These are phyloP conservation scores for Thelonectria rubi DNA, from an alignment of 2,329 filamentous ascomycete genomes.

Conservation along the genomic window DNA sequence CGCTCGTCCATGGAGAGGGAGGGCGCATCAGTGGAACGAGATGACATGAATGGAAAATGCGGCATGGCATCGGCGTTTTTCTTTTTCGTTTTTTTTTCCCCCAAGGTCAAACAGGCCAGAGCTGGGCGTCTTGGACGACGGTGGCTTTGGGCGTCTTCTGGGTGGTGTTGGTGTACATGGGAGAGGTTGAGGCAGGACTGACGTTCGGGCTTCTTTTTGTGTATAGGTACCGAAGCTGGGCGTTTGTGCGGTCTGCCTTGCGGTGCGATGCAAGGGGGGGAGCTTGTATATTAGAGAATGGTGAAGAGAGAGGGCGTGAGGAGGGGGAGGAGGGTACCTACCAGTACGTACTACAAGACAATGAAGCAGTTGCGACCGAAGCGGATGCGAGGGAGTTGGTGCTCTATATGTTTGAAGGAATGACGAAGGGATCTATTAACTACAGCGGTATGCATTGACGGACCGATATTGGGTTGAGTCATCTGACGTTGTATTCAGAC, in stretches of 20 bases:
- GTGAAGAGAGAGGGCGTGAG: constrained; percentile 7
- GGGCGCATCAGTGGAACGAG: constrained; percentile 22
- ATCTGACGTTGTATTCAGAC: too few relatives aligned
- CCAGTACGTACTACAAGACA: constrained; percentile 3
- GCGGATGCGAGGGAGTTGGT: too few relatives aligned
- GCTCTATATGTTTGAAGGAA: too few relatives aligned
- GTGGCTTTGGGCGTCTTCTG: constrained; percentile 5
- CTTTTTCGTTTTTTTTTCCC: neutral
- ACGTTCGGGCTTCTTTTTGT: constrained; percentile 34
- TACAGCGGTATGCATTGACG: too few relatives aligned
- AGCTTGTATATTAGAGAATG: constrained; percentile 34
- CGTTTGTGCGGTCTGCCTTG: constrained; percentile 16
- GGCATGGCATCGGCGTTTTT: constrained; percentile 50
- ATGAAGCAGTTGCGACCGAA: constrained; percentile 4
- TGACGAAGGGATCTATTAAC: too few relatives aligned
- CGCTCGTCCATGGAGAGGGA: neutral
- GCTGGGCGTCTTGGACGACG: neutral
- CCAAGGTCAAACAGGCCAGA: neutral
- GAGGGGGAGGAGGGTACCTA: constrained; percentile 17
- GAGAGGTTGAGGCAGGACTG: constrained; percentile 1
- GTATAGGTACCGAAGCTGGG: constrained; percentile 39
- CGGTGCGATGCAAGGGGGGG: neutral
- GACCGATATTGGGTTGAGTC: too few relatives aligned
- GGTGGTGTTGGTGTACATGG: constrained; percentile 19
- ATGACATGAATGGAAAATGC: constrained; percentile 41